phyloP scores from a whole-genome alignment of 805 yeast species.

The Phaffomyces antillensis region DNA sequence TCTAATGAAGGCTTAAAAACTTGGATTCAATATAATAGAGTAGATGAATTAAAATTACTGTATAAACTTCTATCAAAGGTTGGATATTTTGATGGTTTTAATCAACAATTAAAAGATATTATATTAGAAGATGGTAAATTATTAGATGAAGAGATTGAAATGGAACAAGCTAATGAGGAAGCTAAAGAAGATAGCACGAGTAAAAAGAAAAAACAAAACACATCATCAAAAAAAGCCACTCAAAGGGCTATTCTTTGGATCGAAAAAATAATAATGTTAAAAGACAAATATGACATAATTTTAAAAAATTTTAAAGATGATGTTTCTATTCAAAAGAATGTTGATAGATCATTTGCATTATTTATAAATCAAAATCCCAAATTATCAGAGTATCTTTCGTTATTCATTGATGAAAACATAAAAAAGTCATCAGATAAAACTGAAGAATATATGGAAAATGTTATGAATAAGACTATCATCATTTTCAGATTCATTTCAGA shows the following conservation, averaged over 20 bases:
- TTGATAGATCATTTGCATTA: conserved; percentile 55
- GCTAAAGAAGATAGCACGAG: not conserved
- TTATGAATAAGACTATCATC: conserved; percentile 48
- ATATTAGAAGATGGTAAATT: conserved; percentile 40
- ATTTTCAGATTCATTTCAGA: conserved; percentile 68
- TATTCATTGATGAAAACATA: conserved; percentile 51
- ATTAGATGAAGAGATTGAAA: conserved; percentile 12
- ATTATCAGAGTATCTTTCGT: conserved; percentile 47
- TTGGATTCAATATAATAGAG: conserved; percentile 46
- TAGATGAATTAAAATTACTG: conserved; percentile 36
- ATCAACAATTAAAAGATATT: conserved; percentile 37
- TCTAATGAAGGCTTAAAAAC: conserved; percentile 49
- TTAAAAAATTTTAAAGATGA: conserved; percentile 40
- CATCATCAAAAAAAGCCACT: conserved; percentile 23
- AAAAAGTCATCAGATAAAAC: conserved; percentile 43
- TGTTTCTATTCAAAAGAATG: conserved; percentile 40
- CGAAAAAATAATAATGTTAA: conserved; percentile 44
- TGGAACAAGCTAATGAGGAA: conserved; percentile 19
- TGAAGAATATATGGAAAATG: conserved; percentile 36
- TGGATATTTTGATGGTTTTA: conserved; percentile 46
- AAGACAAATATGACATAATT: conserved; percentile 43
- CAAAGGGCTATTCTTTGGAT: conserved; percentile 65
- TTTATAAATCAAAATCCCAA: conserved; percentile 47
- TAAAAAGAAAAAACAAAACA: conserved; percentile 5
- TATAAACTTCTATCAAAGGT: conserved; percentile 47